Evolutionary conservation across 2,329 filamentous ascomycete species (phyloP), one percentile per base, ranked within the genome.

Genomic region (Dichotomopilus funicola): DNA sequence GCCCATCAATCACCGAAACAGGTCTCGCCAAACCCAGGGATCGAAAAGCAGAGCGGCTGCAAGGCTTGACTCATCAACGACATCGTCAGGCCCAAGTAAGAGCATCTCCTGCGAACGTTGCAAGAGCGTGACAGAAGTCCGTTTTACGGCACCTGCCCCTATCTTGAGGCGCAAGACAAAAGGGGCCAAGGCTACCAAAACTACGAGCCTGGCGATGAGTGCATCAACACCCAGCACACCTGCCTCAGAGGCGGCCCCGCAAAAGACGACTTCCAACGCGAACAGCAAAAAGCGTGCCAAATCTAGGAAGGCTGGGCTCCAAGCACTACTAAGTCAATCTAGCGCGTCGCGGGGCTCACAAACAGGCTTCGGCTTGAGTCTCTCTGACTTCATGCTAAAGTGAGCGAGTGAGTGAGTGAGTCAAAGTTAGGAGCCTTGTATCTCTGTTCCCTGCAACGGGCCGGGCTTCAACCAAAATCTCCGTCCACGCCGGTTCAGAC

Each of bases 231-330:
- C 75, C 1, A 48, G 11, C 46, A 44, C 49, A 49, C 27, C 19
- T 27, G 19, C 41, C 12, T 47, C 49, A 7, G 56, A 60, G 10
- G 19, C 46, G 8, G n/a, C 54, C n/a, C 52, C 55, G 3, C 58
- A 56, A 33, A 63, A 61, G 45, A 7, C 56, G 10, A 59, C 38
- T 33, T 71, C 77, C 37, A 83, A 80, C 65, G 77, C 80, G 6
- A 81, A 71, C 69, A 85, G 80, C 71, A 85, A 82, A 70, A 86
- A 85, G 71, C 75, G 83, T 49, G 80, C 83, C 36, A 87, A 83
- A 70, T 79, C 73, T 58, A 75, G 83, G 57, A 88, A 86, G 68
- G 79, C 81, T 37, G 83, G 82, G 1, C 72, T 88, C n/a, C 81
- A 86, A 66, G 82, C 83, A 50, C 67, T 88, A 42, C 72, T 88